Percentiles rank a stretch among this genome's conserved stretches.
These are phyloP conservation scores for Hydnum rufescens DNA, from an alignment of 768 basidiomycete genomes.

Conservation along the genomic window DNA sequence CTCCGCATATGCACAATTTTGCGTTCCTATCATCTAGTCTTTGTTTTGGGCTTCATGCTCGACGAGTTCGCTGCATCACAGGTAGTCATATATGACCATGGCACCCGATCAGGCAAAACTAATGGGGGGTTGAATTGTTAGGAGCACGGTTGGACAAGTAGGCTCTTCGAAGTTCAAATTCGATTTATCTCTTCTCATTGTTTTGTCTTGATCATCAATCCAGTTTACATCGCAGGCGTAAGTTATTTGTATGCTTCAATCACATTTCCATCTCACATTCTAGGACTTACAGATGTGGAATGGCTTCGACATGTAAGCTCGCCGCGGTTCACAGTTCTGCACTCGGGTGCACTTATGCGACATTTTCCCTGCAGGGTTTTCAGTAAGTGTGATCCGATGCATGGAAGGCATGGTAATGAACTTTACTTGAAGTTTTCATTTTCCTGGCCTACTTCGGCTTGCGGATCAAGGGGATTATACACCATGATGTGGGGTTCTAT, in stretches of 20 bases:
- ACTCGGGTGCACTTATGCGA: constrained; percentile 2
- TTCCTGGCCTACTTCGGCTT: constrained; percentile 48
- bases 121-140: background rate
- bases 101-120: background rate
- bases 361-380: constrained; percentile 27
- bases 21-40: constrained; percentile 19
- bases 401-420: background rate
- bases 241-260: background rate
- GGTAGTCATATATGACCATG: constrained; percentile 35
- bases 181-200: too few relatives aligned
- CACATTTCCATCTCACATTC: too few relatives aligned
- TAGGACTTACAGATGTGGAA: constrained; percentile 58
- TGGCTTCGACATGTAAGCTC: constrained; percentile 39
- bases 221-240: background rate
- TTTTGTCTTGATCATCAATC: background rate
- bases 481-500: constrained; percentile 20
- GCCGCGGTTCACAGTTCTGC: constrained; percentile 5
- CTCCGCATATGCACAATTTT: background rate
- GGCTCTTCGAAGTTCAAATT: background rate
- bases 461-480: constrained; percentile 40
- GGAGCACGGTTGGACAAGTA: background rate
- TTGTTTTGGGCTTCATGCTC: constrained; percentile 57
- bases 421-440: constrained; percentile 24
- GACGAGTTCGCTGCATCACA: constrained; percentile 74
- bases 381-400: constrained; percentile 11